A percentile compares a stretch with the other conserved stretches of the same genome.
These are phyloP conservation scores for Fusarium sp. DNA, from an alignment of 2,329 filamentous ascomycete species.

Conservation along the genomic window DNA sequence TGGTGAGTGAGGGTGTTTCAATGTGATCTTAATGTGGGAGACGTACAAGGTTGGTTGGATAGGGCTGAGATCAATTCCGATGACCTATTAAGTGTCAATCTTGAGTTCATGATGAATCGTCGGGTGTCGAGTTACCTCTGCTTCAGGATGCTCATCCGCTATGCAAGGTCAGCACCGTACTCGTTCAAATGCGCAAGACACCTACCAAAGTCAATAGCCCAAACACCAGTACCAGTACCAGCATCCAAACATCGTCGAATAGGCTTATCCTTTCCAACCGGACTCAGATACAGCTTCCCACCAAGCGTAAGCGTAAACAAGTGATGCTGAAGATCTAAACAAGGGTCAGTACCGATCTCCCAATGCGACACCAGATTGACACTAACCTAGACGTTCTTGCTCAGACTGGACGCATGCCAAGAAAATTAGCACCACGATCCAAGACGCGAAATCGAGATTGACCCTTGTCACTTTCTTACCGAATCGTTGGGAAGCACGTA, in stretches of 20 bases:
- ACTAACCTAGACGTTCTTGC: constrained; percentile 45
- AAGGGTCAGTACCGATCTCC: background rate
- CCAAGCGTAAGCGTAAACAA: constrained; percentile 47
- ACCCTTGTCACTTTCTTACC: constrained; percentile 26
- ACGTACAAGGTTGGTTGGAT: constrained; percentile 51
- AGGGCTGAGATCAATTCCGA: constrained; percentile 54
- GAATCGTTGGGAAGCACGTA: constrained; percentile 47
- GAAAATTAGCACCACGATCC: constrained; percentile 18
- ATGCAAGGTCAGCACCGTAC: background rate
- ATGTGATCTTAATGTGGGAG: too few species aligned
- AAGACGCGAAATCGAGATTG: background rate
- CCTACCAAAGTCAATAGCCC: constrained; percentile 56
- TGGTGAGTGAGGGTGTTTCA: background rate
- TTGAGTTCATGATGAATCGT: background rate
- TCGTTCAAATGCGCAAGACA: background rate
- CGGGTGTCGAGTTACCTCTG: constrained; percentile 31
- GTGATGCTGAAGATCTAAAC: constrained; percentile 49
- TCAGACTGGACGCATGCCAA: constrained; percentile 35
- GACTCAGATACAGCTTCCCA: constrained; percentile 43
- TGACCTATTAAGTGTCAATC: constrained; percentile 36
- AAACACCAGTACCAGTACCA: constrained; percentile 58
- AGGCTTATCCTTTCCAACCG: constrained; percentile 35
- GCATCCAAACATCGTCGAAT: constrained; percentile 52
- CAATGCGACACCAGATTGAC: too few species aligned
- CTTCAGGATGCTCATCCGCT: constrained; percentile 46